Base-by-base conservation (phyloP, 192 early-diverging fungal genomes). In the Umbelopsis sp. region DNA sequence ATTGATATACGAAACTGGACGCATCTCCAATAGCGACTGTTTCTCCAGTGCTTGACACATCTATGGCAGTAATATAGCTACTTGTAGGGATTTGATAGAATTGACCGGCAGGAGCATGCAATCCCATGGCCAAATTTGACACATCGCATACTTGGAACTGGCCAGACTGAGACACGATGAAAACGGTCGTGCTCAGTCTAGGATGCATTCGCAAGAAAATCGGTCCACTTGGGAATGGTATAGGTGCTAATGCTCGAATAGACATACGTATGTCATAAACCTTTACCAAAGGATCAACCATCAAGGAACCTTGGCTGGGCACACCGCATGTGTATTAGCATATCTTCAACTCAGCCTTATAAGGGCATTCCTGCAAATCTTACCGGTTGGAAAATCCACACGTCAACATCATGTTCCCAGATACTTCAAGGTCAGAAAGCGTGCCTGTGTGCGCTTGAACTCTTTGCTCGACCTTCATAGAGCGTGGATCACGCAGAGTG, bases 21-120 rank as follows among this genome's bases (percentile, higher is more conserved):
- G 89, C 87, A 68, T 95, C 92, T 2, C 93, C 92, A 67, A 98
- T 84, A 15, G 88, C 88, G 2, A 96, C 78, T 53, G 84, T 82
- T 30, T 92, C 90, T 4, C 92, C 94, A 8, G 94, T 88, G 27
- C 86, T 86, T 1, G 95, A 93, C 18, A 94, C 83, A 65, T 92
- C 91, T 55, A 96, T 87, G 10, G 88, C 81, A 58, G 89, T 93
- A 67, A 92, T 77, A 68, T 85, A 88, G 35, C 86, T 85, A 22
- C 86, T 81, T 80, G 71, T 84, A 72, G 70, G 89, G 70, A 79
- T 80, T 71, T 81, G 90, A 74, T 83, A 84, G 75, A 78, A 85
- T 37, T 90, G 84, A 4, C 71, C 70, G 8, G 80, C 75, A 58
- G 74, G 69, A 37, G 69, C 74, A 68, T 64, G 69, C 6, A 68